Base-by-base conservation (phyloP, 768 basidiomycete species). In the Mycena capillaripes region DNA sequence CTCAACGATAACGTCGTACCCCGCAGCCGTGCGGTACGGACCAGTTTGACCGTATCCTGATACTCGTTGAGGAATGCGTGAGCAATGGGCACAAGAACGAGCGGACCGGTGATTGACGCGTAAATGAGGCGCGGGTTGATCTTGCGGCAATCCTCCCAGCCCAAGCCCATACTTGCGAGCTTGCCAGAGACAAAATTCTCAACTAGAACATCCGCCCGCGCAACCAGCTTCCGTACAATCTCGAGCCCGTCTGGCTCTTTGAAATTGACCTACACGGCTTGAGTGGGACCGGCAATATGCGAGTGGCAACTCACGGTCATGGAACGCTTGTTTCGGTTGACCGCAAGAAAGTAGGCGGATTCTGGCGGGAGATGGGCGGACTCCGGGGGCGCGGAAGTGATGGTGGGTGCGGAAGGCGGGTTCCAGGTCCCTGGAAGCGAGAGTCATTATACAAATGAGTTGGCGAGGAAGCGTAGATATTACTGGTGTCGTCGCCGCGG, bases 101-200 rank as follows among this genome's bases (percentile, higher is more conserved):
- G 23, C 84, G 50, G 74, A 95, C 96, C 95, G 17, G 95, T 95
- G 71, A 98, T 92, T 17, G 94, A 95, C 50, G 95, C 90, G 78
- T 98, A 98, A 29, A 98, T 92, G 55, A 98, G 84, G 29, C 87
- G 82, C 6, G 92, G 91, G 76, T 98, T 98, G 60, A 97, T 86
- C 78, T 88, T 87, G 68, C 84, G 84, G 79, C 95, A 95, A 66
- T 94, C 91, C 72, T 96, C 92, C 85, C 90, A 98, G 7, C 95
- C 95, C 23, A 98, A 88, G 0, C 97, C 96, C 84, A 96, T 88
- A 58, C 89, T 88, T 9, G 89, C 91, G 21, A 98, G 89, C 80
- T 98, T 98, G 4, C 97, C 95, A 9, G 93, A 86, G 42, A 95
- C 82, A 73, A 92, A 97, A 78, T 97, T 97, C 83, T 97, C 96